Evolutionary conservation across 768 basidiomycete genomes (phyloP), one percentile per base, ranked within the genome.

Genomic region (Tulasnella sp.): DNA sequence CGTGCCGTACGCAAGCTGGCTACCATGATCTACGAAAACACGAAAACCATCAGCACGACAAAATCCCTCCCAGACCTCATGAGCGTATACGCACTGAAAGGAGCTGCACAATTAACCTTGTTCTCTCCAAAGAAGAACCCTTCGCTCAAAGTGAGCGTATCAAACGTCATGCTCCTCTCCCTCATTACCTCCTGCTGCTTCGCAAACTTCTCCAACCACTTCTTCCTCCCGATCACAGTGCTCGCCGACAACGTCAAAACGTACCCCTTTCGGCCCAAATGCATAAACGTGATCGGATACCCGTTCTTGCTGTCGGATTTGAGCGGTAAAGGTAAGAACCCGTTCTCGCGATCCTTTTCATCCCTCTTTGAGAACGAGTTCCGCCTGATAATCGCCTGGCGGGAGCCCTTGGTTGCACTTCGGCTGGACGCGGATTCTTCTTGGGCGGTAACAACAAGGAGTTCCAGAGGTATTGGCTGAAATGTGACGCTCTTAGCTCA

Each of bases 381-480:
- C 77, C 83, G 83, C 79, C 86, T 87, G 15, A 85, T 82, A 3
- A 91, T 83, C 0, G 84, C 79, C 71, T 85, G 75, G 68, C 81
- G 82, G 38, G 79, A 39, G 14, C 67, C 39, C 37, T 71, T 79
- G 19, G 82, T 81, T 9, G 84, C 82, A 58, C 78, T 79, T 75
- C 25, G 83, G 83, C 81, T 88, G 79, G 88, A 74, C 81, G 84
- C 82, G 72, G n/a, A 14, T 42, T 96, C 94, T 79, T 94, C 93
- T 0, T 90, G 88, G 2, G 92, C 90, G 3, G 91, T 88, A 78
- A 98, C 88, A 67, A 92, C 86, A 31, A 99, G 88, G 1, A 99
- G 88, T 79, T 99, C 97, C 67, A 99, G 88, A 0, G 97, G 97
- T 80, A 99, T 97, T 1, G 97, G 97, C 96, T 97, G 17, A 74